Evolutionary conservation across 164 flowering plant species (phyloP).

Genomic region (Stephania cephalantha): DNA sequence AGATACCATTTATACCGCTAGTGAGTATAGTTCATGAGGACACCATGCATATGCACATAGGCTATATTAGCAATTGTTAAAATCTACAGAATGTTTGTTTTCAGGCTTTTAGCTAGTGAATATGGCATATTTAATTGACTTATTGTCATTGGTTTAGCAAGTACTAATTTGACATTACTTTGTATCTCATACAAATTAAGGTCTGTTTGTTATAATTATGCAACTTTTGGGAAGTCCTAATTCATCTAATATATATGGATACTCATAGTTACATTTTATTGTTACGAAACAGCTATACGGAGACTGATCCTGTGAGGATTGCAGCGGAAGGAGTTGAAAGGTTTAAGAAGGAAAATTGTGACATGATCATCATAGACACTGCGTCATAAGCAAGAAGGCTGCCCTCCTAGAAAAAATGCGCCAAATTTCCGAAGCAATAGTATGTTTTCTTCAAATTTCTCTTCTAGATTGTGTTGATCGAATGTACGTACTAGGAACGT

Average conservation of each 20-base stretch:
- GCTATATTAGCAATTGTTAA: too few species aligned
- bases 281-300: slow-evolving; percentile 50
- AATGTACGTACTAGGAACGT: neutral
- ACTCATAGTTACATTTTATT: neutral
- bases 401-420: slow-evolving; percentile 93
- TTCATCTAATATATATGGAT: neutral
- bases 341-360: slow-evolving; percentile 73
- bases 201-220: too few species aligned
- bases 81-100: too few species aligned
- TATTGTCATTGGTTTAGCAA: neutral
- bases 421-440: slow-evolving; percentile 85
- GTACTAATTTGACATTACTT: too few species aligned
- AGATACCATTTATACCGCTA: too few species aligned
- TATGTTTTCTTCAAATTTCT: slow-evolving; percentile 14
- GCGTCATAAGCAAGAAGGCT: slow-evolving; percentile 89
- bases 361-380: slow-evolving; percentile 82
- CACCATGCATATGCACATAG: too few species aligned
- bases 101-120: too few species aligned
- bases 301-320: slow-evolving; percentile 79
- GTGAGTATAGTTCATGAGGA: too few species aligned
- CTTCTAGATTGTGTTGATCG: neutral
- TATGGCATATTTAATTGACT: neutral
- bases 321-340: slow-evolving; percentile 85
- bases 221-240: too few species aligned
- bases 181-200: too few species aligned